Conservation (phyloP, 2,329 filamentous ascomycete species). For the Calonectria pseudoreteaudii region DNA sequence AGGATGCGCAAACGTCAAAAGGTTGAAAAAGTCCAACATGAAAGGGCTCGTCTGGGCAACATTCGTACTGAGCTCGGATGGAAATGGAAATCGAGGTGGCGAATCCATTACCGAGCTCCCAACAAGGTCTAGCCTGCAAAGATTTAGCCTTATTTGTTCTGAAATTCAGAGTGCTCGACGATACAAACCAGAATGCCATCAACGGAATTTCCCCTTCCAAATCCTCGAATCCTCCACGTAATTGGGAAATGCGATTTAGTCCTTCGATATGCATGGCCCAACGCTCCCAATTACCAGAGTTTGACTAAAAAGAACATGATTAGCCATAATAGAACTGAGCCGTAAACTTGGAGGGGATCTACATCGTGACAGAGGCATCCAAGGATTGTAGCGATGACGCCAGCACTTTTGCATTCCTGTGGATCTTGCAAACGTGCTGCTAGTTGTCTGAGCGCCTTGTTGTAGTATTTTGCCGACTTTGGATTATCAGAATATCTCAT, state of each 20-base stretch:
- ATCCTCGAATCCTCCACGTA: neutral
- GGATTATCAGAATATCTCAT: neutral
- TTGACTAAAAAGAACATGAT: neutral
- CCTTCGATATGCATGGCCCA: neutral
- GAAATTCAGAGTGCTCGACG: too few species aligned
- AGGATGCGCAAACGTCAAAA: neutral
- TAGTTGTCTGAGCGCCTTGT: neutral
- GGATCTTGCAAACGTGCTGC: neutral
- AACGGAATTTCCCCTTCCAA: neutral
- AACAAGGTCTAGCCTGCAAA: slow-evolving; percentile 1
- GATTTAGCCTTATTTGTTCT: neutral
- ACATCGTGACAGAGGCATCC: neutral
- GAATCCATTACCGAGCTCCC: neutral
- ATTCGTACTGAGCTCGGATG: neutral
- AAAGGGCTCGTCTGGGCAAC: neutral
- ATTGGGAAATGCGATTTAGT: neutral
- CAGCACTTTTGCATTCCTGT: neutral
- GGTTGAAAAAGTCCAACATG: neutral
- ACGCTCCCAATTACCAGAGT: neutral
- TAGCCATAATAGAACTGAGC: neutral
- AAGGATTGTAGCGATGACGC: neutral
- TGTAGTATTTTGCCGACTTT: neutral
- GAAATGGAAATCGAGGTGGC: neutral
- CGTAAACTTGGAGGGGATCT: neutral
- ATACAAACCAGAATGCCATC: neutral